These are phyloP conservation scores for Diospyros lotus DNA, from an alignment of 148 eudicot genomes.

Conservation along the genomic window DNA sequence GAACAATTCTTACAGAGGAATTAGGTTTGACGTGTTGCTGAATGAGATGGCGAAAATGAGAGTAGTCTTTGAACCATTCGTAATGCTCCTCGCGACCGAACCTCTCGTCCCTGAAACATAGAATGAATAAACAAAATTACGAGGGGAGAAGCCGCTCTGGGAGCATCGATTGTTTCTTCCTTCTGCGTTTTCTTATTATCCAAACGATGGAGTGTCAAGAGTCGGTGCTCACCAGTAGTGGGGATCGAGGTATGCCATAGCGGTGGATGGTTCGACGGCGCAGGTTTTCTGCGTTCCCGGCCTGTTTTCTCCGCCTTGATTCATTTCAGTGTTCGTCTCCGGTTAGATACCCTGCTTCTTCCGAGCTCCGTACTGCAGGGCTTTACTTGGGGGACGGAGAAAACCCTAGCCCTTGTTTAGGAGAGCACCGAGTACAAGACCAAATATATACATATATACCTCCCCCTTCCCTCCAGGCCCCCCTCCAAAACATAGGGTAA, in stretches of 20 bases:
- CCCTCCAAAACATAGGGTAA: too few species aligned
- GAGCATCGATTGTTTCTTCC: background rate
- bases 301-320: constrained; percentile 21
- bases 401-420: too few species aligned
- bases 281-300: constrained; percentile 15
- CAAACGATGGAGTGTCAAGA: constrained; percentile 1
- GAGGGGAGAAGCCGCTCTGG: too few species aligned
- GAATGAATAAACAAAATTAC: background rate
- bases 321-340: constrained; percentile 13
- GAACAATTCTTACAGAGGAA: constrained; percentile 51
- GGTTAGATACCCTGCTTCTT: too few species aligned
- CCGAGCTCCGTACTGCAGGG: too few species aligned
- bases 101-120: constrained; percentile 64
- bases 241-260: constrained; percentile 70
- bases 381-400: too few species aligned
- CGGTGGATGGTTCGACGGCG: constrained; percentile 55
- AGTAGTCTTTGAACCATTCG: constrained; percentile 94
- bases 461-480: too few species aligned
- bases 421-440: too few species aligned
- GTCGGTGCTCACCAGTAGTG: constrained; percentile 55
- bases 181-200: background rate
- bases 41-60: constrained; percentile 87
- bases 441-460: too few species aligned
- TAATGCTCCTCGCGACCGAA: constrained; percentile 79
- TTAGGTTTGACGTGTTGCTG: constrained; percentile 49